These are phyloP conservation scores for Aurantiochytrium sp. DNA, from an alignment of 108 stramenopile species.

Conservation along the genomic window DNA sequence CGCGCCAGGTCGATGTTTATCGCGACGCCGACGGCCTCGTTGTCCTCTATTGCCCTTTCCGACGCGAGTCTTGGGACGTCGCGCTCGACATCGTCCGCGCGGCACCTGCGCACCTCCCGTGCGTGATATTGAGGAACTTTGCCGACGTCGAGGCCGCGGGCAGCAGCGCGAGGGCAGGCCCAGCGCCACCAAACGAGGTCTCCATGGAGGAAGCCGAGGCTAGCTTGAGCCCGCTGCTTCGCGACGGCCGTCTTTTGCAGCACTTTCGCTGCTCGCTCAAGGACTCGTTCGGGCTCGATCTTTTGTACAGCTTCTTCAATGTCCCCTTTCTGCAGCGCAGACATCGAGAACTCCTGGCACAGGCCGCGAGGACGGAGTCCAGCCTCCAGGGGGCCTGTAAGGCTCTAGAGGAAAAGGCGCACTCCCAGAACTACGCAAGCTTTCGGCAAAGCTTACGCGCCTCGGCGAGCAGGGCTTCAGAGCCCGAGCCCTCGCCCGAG, in stretches of 20 bases:
- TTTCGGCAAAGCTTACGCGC: too few relatives aligned
- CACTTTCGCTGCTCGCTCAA: background rate
- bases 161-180: too few relatives aligned
- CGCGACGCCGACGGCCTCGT: background rate
- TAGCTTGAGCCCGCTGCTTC: too few relatives aligned
- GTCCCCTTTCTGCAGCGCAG: background rate
- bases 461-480: too few relatives aligned
- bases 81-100: background rate
- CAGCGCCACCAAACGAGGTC: too few relatives aligned
- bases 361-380: background rate
- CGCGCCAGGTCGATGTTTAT: background rate
- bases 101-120: background rate
- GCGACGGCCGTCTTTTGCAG: too few relatives aligned
- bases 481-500: too few relatives aligned
- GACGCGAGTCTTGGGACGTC: background rate
- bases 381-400: background rate
- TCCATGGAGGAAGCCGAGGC: too few relatives aligned
- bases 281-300: background rate
- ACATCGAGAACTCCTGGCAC: background rate
- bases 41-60: background rate
- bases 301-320: background rate
- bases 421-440: background rate
- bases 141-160: background rate
- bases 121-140: background rate
- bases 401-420: background rate